These are phyloP conservation scores for Biscogniauxia sp. DNA, from an alignment of 2,329 filamentous ascomycete genomes.

Conservation along the genomic window DNA sequence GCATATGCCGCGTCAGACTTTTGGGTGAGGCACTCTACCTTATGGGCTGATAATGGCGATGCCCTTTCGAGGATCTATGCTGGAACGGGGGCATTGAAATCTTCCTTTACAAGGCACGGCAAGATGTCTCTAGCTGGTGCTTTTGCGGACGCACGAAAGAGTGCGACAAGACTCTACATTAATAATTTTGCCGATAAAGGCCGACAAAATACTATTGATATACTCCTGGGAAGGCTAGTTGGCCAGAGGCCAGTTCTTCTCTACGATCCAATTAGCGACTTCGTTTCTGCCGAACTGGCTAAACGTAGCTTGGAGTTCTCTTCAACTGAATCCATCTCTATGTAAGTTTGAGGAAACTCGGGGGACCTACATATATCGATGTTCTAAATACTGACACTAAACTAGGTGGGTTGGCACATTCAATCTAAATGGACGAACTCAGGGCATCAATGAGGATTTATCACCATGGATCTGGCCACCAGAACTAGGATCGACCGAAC, in stretches of 20 bases:
- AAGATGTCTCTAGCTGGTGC: conserved; percentile 95
- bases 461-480: conserved; percentile 80
- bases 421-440: conserved; percentile 86
- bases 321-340: conserved; percentile 68
- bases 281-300: conserved; percentile 72
- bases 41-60: conserved; percentile 98
- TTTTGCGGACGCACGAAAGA: conserved; percentile 93
- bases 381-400: conserved; percentile 17
- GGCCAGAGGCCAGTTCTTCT: conserved; percentile 81
- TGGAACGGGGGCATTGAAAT: conserved; percentile 91
- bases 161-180: conserved; percentile 89
- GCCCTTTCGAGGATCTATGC: conserved; percentile 93
- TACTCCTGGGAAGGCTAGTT: conserved; percentile 81
- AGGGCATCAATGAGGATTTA: conserved; percentile 75
- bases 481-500: conserved; percentile 57
- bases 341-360: conserved; percentile 49
- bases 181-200: conserved; percentile 97
- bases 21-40: conserved; percentile 84
- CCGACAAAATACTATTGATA: conserved; percentile 90
- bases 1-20: conserved; percentile 74
- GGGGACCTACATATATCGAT: not conserved
- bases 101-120: conserved; percentile 88
- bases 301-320: conserved; percentile 72
- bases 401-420: conserved; percentile 73
- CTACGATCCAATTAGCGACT: conserved; percentile 93